These are phyloP conservation scores for Fomitopsis pinicola DNA, from an alignment of 1,284 basidiomycete genomes.

Conservation along the genomic window DNA sequence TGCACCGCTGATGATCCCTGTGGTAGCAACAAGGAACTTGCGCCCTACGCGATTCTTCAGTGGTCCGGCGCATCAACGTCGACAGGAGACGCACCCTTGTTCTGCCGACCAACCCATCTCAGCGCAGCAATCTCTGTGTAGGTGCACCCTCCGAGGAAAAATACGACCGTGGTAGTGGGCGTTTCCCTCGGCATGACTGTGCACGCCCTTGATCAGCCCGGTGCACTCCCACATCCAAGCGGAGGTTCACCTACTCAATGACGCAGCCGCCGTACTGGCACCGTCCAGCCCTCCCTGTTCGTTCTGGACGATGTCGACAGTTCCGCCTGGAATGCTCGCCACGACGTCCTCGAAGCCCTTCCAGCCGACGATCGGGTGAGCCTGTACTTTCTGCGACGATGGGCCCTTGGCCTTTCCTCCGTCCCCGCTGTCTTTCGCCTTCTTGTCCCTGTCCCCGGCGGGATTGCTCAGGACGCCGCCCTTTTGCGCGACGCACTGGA, in stretches of 20 bases:
- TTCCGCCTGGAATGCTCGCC: constrained; percentile 77
- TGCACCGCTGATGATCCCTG: constrained; percentile 79
- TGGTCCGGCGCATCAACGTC: background rate
- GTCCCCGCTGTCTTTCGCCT: constrained; percentile 33
- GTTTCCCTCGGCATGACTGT: constrained; percentile 47
- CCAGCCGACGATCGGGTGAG: constrained; percentile 93
- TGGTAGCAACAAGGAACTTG: constrained; percentile 84
- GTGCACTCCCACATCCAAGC: background rate
- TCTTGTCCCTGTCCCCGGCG: constrained; percentile 49
- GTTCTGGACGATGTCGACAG: constrained; percentile 76
- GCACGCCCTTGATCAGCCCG: background rate
- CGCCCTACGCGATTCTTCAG: constrained; percentile 47
- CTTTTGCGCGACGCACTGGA: constrained; percentile 91
- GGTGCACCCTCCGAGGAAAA: constrained; percentile 98
- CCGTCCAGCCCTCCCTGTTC: constrained; percentile 28
- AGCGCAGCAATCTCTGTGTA: constrained; percentile 95
- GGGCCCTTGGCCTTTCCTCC: constrained; percentile 29
- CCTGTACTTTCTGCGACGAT: constrained; percentile 52
- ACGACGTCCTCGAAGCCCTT: constrained; percentile 94
- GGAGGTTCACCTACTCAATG: constrained; percentile 38
- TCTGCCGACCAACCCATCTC: constrained; percentile 85
- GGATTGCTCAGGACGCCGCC: constrained; percentile 81
- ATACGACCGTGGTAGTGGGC: constrained; percentile 84
- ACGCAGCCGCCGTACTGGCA: constrained; percentile 30
- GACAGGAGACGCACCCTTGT: constrained; percentile 50